A percentile compares a stretch with the other conserved stretches of the same genome.
These are phyloP conservation scores for Tolypocladium endophyticum DNA, from an alignment of 2,329 filamentous ascomycete species.

Conservation along the genomic window DNA sequence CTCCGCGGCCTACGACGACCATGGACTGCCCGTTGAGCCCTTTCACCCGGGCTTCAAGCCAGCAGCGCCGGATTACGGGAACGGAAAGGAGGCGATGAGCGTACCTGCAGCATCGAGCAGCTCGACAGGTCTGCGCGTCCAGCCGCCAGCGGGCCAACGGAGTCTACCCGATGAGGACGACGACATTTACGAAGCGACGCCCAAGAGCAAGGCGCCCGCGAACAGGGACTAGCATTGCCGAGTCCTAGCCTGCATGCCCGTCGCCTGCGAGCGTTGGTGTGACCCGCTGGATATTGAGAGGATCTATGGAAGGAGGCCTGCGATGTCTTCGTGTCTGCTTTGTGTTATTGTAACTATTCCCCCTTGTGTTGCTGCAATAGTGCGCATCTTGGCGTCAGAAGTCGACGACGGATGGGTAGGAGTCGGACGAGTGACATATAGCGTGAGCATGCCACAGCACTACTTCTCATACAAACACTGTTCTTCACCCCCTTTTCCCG, in stretches of 20 bases:
- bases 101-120: conserved; percentile 8
- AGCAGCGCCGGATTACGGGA: neutral
- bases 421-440: neutral
- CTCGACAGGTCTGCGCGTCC: neutral
- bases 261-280: neutral
- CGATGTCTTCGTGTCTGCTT: neutral
- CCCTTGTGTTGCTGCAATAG: neutral
- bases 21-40: conserved; percentile 22
- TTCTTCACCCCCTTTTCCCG: neutral
- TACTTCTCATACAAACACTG: neutral
- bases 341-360: neutral
- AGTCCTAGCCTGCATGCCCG: too few species aligned
- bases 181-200: conserved; percentile 28
- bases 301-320: neutral
- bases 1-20: conserved; percentile 8
- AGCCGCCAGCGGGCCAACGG: conserved; percentile 7
- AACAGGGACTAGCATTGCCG: conserved; percentile 18
- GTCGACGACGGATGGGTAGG: neutral
- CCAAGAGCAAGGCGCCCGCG: conserved; percentile 25
- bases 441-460: neutral
- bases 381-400: too few species aligned
- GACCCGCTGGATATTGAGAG: neutral
- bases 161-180: conserved; percentile 23
- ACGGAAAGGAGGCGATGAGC: conserved; percentile 1
- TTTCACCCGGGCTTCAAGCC: conserved; percentile 26